Evolutionary conservation across 2,329 filamentous ascomycete species (phyloP).

Genomic region (Cephalotrichum gorgonifer): DNA sequence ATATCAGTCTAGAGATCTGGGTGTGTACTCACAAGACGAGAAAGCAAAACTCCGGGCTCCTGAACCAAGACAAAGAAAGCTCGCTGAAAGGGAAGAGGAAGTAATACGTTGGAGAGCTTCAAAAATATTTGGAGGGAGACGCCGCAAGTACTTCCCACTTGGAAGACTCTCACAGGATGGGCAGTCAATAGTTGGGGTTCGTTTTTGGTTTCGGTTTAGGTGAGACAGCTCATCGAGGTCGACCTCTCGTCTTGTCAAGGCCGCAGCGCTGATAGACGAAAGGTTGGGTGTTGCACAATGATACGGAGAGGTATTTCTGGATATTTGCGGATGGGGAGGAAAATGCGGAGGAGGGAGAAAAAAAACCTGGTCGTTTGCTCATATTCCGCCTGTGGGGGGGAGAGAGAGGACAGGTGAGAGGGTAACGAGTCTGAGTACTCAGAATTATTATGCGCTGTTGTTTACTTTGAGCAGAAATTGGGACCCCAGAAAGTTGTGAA

Average conservation of each 20-base stretch:
- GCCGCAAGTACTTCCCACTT: background rate
- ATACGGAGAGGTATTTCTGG: background rate
- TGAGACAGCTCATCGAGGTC: too few species aligned
- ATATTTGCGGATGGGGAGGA: background rate
- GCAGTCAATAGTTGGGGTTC: background rate
- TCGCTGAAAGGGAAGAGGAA: background rate
- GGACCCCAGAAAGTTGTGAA: too few species aligned
- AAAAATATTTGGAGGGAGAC: background rate
- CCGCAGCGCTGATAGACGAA: background rate
- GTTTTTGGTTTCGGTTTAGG: too few species aligned
- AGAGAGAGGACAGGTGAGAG: too few species aligned
- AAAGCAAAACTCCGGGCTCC: constrained; percentile 5
- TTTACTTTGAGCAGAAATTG: background rate
- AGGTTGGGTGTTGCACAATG: background rate
- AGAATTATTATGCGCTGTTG: too few species aligned
- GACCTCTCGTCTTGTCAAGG: background rate
- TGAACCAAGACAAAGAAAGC: constrained; percentile 1
- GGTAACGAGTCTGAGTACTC: too few species aligned
- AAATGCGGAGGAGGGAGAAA: background rate
- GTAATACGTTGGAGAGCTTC: background rate
- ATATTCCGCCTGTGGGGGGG: background rate
- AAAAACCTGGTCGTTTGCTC: constrained; percentile 2
- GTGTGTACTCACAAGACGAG: background rate
- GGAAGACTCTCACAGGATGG: background rate
- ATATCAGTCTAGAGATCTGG: too few species aligned